Base-by-base conservation (phyloP, 2,329 filamentous ascomycete species). In the Verticillium longisporum region DNA sequence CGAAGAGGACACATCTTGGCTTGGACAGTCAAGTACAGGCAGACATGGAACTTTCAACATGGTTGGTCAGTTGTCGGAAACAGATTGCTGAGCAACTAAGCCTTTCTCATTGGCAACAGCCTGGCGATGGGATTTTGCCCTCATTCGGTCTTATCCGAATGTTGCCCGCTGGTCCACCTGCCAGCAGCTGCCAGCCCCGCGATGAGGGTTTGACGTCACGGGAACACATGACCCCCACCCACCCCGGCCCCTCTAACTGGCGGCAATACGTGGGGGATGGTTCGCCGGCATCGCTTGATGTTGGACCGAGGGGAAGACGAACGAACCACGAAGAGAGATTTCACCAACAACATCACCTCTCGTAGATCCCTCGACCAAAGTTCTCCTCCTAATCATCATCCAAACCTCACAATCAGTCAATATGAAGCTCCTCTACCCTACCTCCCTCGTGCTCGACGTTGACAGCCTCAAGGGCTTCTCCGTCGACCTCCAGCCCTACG, bases 361-460 rank as follows among this genome's bases (percentile, higher is more conserved):
- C 18, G 10, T n/a, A 21, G 4, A n/a, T 18, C 45, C 45, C n/a
- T 21, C n/a, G 18, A 50, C n/a, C 45, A 50, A 10, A 26, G 21
- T 50, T 50, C 45, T 50, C 21, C 18, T 50, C 45, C 4, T 5
- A n/a, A 50, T 50, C 6, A 50, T 50, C 45, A 50, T 50, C 45
- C 11, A 21, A n/a, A 50, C 7, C 21, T 4, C 6, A 5, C 45
- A 50, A 21, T 10, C 18, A 7, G 45, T 18, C 45, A 21, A 50
- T 21, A 84, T 85, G 84, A 88, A 88, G 76, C 82, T 88, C 66
- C 83, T 88, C 65, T 88, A 88, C 75, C 86, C 86, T 58, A 88
- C 83, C 60, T 87, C 85, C 3, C 78, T 88, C 64, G 76, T 75
- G 59, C 79, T 88, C 71, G 79, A 88, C 75, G 68, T 80, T 62